Evolutionary conservation across 176 grass and related monocot genomes (phyloP).

Genomic region (Aegilops longissima): DNA sequence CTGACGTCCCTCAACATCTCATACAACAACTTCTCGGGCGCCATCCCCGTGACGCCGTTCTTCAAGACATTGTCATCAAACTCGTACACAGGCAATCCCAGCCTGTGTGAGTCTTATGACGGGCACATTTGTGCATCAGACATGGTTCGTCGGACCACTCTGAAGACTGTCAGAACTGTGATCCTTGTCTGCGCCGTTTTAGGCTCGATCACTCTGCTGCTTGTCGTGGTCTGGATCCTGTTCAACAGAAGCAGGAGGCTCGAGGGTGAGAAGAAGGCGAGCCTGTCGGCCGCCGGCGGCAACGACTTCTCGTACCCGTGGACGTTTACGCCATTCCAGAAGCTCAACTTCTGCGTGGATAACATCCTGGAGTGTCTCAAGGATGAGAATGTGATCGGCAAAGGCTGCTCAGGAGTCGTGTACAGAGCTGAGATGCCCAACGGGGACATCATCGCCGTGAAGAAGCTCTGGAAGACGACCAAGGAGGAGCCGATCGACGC

Average conservation of each 20-base stretch:
- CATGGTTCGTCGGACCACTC: constrained; percentile 55
- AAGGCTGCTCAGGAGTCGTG: constrained; percentile 88
- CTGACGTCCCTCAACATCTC: constrained; percentile 90
- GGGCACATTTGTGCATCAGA: constrained; percentile 69
- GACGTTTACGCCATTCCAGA: constrained; percentile 86
- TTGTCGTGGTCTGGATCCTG: constrained; percentile 63
- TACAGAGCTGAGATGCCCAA: constrained; percentile 96
- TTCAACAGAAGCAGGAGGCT: constrained; percentile 60
- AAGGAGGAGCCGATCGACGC: constrained; percentile 66
- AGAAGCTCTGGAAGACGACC: constrained; percentile 88
- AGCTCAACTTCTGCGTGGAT: constrained; percentile 73
- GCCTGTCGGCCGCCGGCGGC: constrained; percentile 29
- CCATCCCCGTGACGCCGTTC: constrained; percentile 81
- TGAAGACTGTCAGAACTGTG: constrained; percentile 60
- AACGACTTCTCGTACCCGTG: constrained; percentile 95
- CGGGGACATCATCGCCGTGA: constrained; percentile 80
- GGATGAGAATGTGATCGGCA: constrained; percentile 93
- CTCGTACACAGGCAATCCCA: constrained; percentile 65
- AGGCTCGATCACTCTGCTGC: constrained; percentile 47
- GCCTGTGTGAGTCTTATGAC: constrained; percentile 76
- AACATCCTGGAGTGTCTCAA: constrained; percentile 76
- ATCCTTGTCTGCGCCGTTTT: constrained; percentile 64
- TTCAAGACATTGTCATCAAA: constrained; percentile 66
- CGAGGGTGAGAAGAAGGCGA: constrained; percentile 32
- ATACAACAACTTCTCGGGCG: constrained; percentile 93